Percentiles rank a stretch among this genome's conserved stretches.
phyloP scores from a whole-genome alignment of 495 filamentous ascomycete genomes.

The Aspergillus heteromorphus region DNA sequence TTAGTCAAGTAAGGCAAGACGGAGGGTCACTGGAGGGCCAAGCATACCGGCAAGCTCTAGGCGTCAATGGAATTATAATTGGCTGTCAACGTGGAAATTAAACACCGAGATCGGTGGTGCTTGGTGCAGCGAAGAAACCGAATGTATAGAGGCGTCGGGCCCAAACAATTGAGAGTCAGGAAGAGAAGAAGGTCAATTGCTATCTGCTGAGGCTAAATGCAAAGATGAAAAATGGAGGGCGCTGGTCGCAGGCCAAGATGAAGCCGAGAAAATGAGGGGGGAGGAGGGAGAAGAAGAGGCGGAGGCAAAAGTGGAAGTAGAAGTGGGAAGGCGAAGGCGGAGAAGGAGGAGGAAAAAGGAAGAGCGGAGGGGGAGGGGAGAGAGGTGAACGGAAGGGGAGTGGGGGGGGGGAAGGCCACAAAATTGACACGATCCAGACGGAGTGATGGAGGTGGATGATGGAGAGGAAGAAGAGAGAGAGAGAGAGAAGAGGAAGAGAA shows the following conservation, averaged over 20 bases:
- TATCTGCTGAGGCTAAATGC: slow-evolving; percentile 16
- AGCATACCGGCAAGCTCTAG: background rate
- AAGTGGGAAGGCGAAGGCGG: slow-evolving; percentile 12
- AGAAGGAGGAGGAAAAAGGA: slow-evolving; percentile 8
- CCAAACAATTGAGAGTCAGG: slow-evolving; percentile 14
- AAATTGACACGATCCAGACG: slow-evolving; percentile 1
- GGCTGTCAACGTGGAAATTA: background rate
- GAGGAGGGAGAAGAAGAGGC: slow-evolving; percentile 8
- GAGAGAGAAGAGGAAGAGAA: slow-evolving; percentile 16
- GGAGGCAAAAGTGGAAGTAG: slow-evolving; percentile 11
- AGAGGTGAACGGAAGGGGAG: slow-evolving; percentile 8
- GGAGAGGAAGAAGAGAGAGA: slow-evolving; percentile 1
- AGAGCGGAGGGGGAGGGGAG: slow-evolving; percentile 6
- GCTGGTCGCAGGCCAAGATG: slow-evolving; percentile 13
- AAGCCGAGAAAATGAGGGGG: slow-evolving; percentile 14
- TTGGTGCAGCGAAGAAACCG: background rate
- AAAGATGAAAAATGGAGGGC: slow-evolving; percentile 7
- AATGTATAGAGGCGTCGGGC: background rate
- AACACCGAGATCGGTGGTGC: background rate
- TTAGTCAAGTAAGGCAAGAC: background rate
- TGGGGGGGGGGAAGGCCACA: background rate
- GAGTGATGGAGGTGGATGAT: slow-evolving; percentile 9
- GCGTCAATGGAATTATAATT: slow-evolving; percentile 2
- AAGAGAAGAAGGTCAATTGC: slow-evolving; percentile 15
- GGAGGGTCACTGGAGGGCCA: background rate